Conservation (phyloP, 2,329 filamentous ascomycete species). For the Aspergillus flavus region DNA sequence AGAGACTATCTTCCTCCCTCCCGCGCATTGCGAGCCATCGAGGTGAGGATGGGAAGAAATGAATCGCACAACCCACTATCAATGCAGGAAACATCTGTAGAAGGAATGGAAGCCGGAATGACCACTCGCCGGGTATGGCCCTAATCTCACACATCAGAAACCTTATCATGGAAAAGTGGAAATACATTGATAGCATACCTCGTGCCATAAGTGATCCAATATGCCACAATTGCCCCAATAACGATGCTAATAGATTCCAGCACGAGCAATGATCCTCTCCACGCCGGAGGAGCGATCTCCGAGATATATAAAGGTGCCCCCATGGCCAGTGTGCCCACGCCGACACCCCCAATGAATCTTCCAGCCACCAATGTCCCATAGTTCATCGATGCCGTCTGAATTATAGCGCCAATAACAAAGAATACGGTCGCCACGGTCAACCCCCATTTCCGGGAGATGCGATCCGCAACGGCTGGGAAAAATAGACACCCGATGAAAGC, state of each 20-base stretch:
- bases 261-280: constrained; percentile 26
- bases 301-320: constrained; percentile 55
- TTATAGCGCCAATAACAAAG: constrained; percentile 48
- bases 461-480: constrained; percentile 42
- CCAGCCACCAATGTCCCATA: constrained; percentile 36
- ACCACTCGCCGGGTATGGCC: constrained; percentile 34
- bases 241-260: constrained; percentile 29
- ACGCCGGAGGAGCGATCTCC: constrained; percentile 42
- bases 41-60: constrained; percentile 56
- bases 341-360: constrained; percentile 42
- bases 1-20: constrained; percentile 49
- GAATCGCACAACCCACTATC: constrained; percentile 29
- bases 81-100: constrained; percentile 48
- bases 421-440: constrained; percentile 32
- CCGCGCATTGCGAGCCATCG: constrained; percentile 52
- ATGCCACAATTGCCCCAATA: constrained; percentile 29
- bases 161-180: background rate
- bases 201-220: constrained; percentile 52
- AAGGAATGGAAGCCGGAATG: constrained; percentile 52
- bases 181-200: constrained; percentile 19
- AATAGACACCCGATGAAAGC: constrained; percentile 41
- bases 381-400: constrained; percentile 36
- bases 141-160: background rate
- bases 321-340: constrained; percentile 40
- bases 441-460: constrained; percentile 47